Percentiles rank a stretch among this genome's conserved stretches.
Evolutionary conservation across 2,329 filamentous ascomycete genomes (phyloP).

Genomic region (Helotiales sp.): DNA sequence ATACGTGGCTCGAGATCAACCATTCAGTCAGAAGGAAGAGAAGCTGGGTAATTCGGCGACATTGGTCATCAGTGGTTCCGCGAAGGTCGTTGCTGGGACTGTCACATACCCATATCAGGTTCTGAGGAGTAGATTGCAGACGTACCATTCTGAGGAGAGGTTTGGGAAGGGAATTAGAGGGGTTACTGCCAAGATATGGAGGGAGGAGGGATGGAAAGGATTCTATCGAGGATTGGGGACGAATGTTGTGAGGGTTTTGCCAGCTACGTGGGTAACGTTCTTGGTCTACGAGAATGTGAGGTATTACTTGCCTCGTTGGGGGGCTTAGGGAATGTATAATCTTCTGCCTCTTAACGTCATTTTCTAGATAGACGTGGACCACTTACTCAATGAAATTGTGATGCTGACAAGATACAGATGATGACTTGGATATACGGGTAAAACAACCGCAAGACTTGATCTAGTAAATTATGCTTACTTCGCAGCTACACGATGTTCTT

Average conservation of each 20-base stretch:
- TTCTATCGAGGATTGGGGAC: constrained; percentile 93
- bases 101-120: constrained; percentile 96
- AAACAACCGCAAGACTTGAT: too few species aligned
- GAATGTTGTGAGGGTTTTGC: constrained; percentile 86
- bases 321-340: neutral
- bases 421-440: too few species aligned
- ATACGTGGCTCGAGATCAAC: constrained; percentile 50
- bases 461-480: too few species aligned
- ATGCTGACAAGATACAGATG: too few species aligned
- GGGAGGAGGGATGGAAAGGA: constrained; percentile 73
- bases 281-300: constrained; percentile 95
- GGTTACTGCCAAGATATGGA: constrained; percentile 73
- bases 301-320: constrained; percentile 57
- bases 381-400: too few species aligned
- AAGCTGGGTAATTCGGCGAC: constrained; percentile 51
- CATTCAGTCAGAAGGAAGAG: constrained; percentile 25
- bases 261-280: constrained; percentile 95
- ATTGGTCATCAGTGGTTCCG: constrained; percentile 73
- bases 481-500: too few species aligned
- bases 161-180: constrained; percentile 73
- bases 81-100: constrained; percentile 87
- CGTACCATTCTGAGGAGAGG: constrained; percentile 74
- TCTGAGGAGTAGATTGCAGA: constrained; percentile 83
- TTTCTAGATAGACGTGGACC: neutral
- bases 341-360: neutral